These are phyloP conservation scores for Delitschia confertaspora DNA, from an alignment of 495 filamentous ascomycete genomes.

Conservation along the genomic window DNA sequence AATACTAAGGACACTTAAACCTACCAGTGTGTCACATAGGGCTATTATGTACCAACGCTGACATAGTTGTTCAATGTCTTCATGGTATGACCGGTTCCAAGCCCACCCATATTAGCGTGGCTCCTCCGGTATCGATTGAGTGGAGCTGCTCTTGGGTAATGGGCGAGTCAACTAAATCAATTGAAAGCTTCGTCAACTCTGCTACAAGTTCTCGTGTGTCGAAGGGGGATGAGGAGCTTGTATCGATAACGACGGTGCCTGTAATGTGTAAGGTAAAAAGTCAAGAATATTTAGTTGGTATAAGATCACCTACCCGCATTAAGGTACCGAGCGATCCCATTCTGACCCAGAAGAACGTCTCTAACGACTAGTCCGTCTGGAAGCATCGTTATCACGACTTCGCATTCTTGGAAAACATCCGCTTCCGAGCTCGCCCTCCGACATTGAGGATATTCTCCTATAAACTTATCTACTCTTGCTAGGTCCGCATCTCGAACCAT, in stretches of 20 bases:
- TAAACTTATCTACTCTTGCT: constrained; percentile 19
- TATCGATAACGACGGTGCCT: constrained; percentile 30
- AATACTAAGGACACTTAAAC: background rate
- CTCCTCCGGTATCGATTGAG: constrained; percentile 26
- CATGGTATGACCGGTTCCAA: constrained; percentile 31
- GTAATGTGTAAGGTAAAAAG: background rate
- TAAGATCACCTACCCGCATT: constrained; percentile 24
- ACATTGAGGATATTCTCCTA: constrained; percentile 22
- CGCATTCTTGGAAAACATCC: constrained; percentile 26
- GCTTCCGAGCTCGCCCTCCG: constrained; percentile 9
- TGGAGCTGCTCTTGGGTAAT: constrained; percentile 31
- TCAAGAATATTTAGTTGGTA: background rate
- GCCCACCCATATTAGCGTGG: constrained; percentile 31
- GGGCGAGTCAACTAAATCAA: constrained; percentile 30
- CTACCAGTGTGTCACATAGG: constrained; percentile 26
- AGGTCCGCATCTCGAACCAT: constrained; percentile 29
- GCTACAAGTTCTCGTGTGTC: constrained; percentile 26
- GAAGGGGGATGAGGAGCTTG: constrained; percentile 29
- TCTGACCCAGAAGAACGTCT: constrained; percentile 27
- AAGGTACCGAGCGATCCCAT: constrained; percentile 25
- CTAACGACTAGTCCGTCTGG: constrained; percentile 29
- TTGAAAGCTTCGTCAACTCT: constrained; percentile 23
- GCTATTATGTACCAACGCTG: constrained; percentile 28
- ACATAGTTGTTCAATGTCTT: constrained; percentile 34
- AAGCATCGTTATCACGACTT: constrained; percentile 31